Percentiles rank a stretch among this genome's conserved stretches.
Evolutionary conservation across 2,329 filamentous ascomycete species (phyloP).

Genomic region (Calonectria henricotiae): DNA sequence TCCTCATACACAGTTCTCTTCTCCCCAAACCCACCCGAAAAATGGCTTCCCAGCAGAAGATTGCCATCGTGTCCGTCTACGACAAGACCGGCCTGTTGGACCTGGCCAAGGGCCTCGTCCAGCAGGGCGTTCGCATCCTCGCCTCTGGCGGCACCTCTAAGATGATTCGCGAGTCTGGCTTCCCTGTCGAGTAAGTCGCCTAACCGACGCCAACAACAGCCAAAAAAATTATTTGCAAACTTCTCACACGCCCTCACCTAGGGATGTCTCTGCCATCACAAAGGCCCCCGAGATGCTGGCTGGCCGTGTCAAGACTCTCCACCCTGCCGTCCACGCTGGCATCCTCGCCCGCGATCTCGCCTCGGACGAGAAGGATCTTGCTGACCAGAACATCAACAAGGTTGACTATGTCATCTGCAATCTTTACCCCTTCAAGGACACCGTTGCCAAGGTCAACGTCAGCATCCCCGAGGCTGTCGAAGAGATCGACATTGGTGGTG

Average conservation of each 20-base stretch:
- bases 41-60: conserved; percentile 68
- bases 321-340: conserved; percentile 91
- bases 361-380: conserved; percentile 96
- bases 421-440: conserved; percentile 99
- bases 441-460: conserved; percentile 95
- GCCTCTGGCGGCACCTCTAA: conserved; percentile 96
- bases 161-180: conserved; percentile 96
- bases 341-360: conserved; percentile 96
- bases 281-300: conserved; percentile 97
- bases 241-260: conserved; percentile 56
- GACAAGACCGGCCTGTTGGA: conserved; percentile 98
- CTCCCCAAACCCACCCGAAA: conserved; percentile 38
- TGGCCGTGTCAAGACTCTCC: conserved; percentile 89
- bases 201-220: not conserved
- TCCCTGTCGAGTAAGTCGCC: conserved; percentile 87
- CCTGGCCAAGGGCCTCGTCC: conserved; percentile 89
- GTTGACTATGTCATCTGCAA: conserved; percentile 98
- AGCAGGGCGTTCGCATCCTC: conserved; percentile 92
- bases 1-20: conserved; percentile 41
- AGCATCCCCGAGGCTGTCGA: conserved; percentile 97
- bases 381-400: conserved; percentile 94
- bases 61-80: conserved; percentile 97
- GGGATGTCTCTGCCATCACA: conserved; percentile 97
- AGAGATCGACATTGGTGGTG: conserved; percentile 98
- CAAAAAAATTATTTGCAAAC: not conserved